Conservation (phyloP, 441 rosid genomes). For the Cnidoscolus chayamansa region DNA sequence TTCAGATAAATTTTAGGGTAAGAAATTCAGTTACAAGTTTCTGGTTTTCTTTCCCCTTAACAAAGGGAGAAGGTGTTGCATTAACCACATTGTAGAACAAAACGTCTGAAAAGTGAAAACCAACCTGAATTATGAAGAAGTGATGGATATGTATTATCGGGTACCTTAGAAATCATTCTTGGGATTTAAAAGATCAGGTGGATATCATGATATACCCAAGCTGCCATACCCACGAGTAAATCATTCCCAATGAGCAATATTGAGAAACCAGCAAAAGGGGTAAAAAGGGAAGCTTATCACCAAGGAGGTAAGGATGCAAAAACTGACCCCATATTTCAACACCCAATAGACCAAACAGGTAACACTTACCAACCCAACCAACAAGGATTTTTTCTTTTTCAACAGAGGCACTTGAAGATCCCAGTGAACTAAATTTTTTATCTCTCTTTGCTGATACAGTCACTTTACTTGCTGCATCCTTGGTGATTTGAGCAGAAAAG, state of each 20-base stretch:
- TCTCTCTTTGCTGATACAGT: slow-evolving; percentile 20
- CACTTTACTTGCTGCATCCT: slow-evolving; percentile 16
- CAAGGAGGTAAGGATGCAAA: slow-evolving; percentile 60
- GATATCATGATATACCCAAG: slow-evolving; percentile 41
- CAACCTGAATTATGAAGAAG: too few species aligned
- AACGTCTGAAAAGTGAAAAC: too few species aligned
- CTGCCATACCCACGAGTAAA: slow-evolving; percentile 91
- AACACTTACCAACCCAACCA: slow-evolving; percentile 46
- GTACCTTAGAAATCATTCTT: background rate
- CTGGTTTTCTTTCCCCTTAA: too few species aligned
- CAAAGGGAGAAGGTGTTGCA: too few species aligned
- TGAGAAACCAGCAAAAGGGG: slow-evolving; percentile 75
- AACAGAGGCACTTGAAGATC: background rate
- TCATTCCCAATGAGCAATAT: slow-evolving; percentile 61
- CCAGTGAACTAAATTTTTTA: slow-evolving; percentile 12
- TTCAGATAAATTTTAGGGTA: too few species aligned
- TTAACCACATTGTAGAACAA: too few species aligned
- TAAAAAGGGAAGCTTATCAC: slow-evolving; percentile 64
- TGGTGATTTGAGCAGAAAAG: slow-evolving; percentile 39
- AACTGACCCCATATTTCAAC: slow-evolving; percentile 73
- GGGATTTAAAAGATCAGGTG: slow-evolving; percentile 20
- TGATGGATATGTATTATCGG: background rate
- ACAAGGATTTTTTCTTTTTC: slow-evolving; percentile 36
- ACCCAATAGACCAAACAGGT: slow-evolving; percentile 54
- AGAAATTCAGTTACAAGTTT: too few species aligned